These are phyloP conservation scores for Serendipita sp. DNA, from an alignment of 768 basidiomycete species.

Conservation along the genomic window DNA sequence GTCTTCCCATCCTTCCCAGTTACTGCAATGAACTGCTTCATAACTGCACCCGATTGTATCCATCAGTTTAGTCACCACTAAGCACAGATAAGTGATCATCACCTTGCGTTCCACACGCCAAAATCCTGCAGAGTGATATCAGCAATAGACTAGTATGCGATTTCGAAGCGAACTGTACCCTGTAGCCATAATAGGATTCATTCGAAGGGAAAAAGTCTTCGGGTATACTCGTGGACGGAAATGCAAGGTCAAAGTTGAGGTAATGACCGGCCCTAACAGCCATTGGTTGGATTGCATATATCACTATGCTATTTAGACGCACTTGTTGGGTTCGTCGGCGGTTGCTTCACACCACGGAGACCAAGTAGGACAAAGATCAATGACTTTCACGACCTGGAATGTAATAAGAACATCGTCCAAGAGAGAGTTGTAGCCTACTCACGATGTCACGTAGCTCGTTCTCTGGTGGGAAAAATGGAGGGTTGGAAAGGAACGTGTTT, in stretches of 20 bases:
- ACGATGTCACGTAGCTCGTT: conserved; percentile 36
- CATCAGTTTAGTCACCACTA: no score
- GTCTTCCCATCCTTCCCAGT: conserved; percentile 48
- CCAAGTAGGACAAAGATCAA: conserved; percentile 59
- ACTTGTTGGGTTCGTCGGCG: conserved; percentile 43
- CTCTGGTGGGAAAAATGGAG: conserved; percentile 49
- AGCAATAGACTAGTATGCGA: not conserved
- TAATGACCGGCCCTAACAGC: conserved; percentile 40
- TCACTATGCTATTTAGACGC: conserved; percentile 15
- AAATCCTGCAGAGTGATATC: conserved; percentile 38
- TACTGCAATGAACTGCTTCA: conserved; percentile 40
- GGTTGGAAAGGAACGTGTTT: conserved; percentile 46
- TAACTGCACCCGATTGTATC: conserved; percentile 33
- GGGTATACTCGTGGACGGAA: conserved; percentile 54
- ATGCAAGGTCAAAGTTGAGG: conserved; percentile 73
- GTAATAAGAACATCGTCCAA: not conserved
- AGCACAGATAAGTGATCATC: not conserved
- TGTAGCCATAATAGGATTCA: conserved; percentile 42
- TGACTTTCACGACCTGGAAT: conserved; percentile 40
- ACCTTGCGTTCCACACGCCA: conserved; percentile 59
- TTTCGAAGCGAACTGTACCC: conserved; percentile 12
- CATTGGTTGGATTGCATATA: not conserved
- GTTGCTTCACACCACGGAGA: conserved; percentile 62
- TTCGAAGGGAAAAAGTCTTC: conserved; percentile 61
- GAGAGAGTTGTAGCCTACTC: not conserved